phyloP scores from a whole-genome alignment of 2,329 filamentous ascomycete species.

The Exophiala oligosperma region DNA sequence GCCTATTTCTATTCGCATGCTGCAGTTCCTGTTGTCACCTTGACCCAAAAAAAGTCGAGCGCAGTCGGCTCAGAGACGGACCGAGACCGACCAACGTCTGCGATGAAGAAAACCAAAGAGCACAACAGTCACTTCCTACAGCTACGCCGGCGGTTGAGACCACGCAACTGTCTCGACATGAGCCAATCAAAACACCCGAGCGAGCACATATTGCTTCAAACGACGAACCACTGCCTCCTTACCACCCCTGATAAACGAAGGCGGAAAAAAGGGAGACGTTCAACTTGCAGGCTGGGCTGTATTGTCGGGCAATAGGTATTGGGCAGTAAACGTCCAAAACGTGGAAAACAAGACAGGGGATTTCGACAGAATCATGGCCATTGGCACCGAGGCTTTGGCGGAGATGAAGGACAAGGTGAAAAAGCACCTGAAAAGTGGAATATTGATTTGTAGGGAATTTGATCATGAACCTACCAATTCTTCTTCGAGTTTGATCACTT shows the following conservation, averaged over 20 bases:
- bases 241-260: neutral
- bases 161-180: neutral
- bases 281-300: too few species aligned
- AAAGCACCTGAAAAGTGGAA: too few species aligned
- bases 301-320: too few species aligned
- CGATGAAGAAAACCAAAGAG: neutral
- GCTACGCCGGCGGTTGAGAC: neutral
- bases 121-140: neutral
- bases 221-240: neutral
- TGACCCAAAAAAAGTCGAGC: neutral
- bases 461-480: constrained; percentile 14
- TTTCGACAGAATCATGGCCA: too few species aligned
- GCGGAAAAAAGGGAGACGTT: neutral
- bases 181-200: neutral
- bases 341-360: too few species aligned
- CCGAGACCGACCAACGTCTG: neutral
- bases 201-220: neutral
- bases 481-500: constrained; percentile 31
- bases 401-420: too few species aligned
- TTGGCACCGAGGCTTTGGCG: too few species aligned
- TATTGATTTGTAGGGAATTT: neutral
- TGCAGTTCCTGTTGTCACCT: neutral
- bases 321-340: too few species aligned
- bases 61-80: neutral
- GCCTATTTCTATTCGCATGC: neutral